Percentiles rank a stretch among this genome's conserved stretches.
Evolutionary conservation across 2,329 filamentous ascomycete genomes (phyloP).

Genomic region (Chaetoscypha palmicola): DNA sequence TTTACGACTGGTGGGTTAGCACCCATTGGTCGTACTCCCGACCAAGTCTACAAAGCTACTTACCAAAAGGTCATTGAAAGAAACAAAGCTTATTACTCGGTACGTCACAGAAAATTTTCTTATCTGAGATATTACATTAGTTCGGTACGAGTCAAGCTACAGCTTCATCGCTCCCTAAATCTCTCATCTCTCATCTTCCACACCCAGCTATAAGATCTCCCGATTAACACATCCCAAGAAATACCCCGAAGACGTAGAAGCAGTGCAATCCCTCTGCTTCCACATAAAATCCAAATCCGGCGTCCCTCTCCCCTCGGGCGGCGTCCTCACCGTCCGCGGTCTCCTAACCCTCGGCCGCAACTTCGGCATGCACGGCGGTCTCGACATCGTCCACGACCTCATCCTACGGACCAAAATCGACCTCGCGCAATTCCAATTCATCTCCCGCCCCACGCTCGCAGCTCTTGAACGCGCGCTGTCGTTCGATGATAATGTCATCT

Average conservation of each 20-base stretch:
- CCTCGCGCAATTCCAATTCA: slow-evolving; percentile 65
- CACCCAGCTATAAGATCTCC: no score
- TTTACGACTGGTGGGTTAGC: slow-evolving; percentile 82
- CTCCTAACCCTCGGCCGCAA: slow-evolving; percentile 71
- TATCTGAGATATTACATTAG: slow-evolving; percentile 31
- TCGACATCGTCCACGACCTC: slow-evolving; percentile 68
- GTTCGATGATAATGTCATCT: slow-evolving; percentile 74
- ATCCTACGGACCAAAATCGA: slow-evolving; percentile 66
- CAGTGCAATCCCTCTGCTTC: slow-evolving; percentile 58
- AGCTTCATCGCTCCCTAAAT: no score
- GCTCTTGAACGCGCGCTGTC: slow-evolving; percentile 59
- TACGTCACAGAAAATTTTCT: not conserved
- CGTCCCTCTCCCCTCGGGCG: slow-evolving; percentile 64
- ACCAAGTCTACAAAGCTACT: slow-evolving; percentile 67
- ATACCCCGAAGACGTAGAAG: slow-evolving; percentile 70
- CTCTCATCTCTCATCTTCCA: no score
- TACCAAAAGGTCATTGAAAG: slow-evolving; percentile 64
- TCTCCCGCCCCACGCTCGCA: slow-evolving; percentile 65
- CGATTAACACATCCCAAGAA: slow-evolving; percentile 58
- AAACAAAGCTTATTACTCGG: slow-evolving; percentile 58
- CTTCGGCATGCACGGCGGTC: slow-evolving; percentile 69
- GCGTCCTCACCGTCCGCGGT: slow-evolving; percentile 62
- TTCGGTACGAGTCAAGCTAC: no score
- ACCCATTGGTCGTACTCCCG: slow-evolving; percentile 62
- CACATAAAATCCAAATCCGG: slow-evolving; percentile 54